Evolutionary conservation across 1,284 basidiomycete genomes (phyloP).

Genomic region (Paramarasmius palmivorus): DNA sequence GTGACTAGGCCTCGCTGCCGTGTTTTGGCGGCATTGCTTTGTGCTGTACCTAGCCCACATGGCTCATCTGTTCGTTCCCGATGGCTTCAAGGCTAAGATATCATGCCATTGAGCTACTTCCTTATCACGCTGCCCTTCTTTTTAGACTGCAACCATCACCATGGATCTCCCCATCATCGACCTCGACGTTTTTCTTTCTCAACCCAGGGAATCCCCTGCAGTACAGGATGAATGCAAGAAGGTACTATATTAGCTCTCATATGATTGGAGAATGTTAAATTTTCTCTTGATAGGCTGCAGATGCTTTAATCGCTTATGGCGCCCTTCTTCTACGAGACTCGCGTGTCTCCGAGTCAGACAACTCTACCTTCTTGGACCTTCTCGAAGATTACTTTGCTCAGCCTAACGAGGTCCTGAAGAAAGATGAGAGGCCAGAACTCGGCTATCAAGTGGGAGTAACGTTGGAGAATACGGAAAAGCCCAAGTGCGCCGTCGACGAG

Average conservation of each 20-base stretch:
- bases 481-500: slow-evolving; percentile 80
- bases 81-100: too few relatives aligned
- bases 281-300: slow-evolving; percentile 59
- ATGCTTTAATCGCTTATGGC: slow-evolving; percentile 79
- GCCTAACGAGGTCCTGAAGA: slow-evolving; percentile 55
- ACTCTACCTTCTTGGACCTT: slow-evolving; percentile 77
- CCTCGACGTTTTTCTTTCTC: slow-evolving; percentile 70
- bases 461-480: slow-evolving; percentile 91
- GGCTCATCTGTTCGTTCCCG: too few relatives aligned
- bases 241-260: slow-evolving; percentile 33
- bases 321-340: slow-evolving; percentile 83
- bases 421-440: slow-evolving; percentile 81
- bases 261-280: too few relatives aligned
- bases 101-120: neutral
- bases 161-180: slow-evolving; percentile 71
- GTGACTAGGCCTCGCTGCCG: slow-evolving; percentile 13
- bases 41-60: too few relatives aligned
- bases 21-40: too few relatives aligned
- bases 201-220: slow-evolving; percentile 45
- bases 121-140: too few relatives aligned
- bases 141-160: slow-evolving; percentile 15
- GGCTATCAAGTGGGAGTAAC: slow-evolving; percentile 84
- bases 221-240: slow-evolving; percentile 66
- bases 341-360: slow-evolving; percentile 81
- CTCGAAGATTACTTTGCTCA: slow-evolving; percentile 89